phyloP scores from a whole-genome alignment of 352 stramenopile genomes.

The Pythium phragmiticola region DNA sequence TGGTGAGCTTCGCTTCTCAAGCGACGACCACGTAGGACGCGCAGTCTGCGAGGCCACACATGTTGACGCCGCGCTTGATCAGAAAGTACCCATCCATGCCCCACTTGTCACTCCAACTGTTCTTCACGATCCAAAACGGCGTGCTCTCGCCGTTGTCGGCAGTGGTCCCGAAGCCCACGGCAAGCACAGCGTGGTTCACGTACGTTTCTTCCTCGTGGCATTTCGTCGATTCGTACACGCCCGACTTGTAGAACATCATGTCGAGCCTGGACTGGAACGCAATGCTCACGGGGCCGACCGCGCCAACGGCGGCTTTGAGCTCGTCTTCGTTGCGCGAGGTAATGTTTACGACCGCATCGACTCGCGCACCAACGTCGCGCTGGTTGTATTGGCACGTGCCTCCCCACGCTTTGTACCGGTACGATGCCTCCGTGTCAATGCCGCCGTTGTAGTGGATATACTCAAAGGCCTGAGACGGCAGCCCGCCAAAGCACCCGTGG shows the following conservation, averaged over 20 bases:
- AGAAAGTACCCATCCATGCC: conserved; percentile 96
- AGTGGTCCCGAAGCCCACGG: conserved; percentile 93
- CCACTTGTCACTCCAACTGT: conserved; percentile 93
- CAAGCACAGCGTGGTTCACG: conserved; percentile 93
- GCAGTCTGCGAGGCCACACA: conserved; percentile 87
- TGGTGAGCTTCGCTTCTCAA: conserved; percentile 18
- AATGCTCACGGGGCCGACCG: conserved; percentile 73
- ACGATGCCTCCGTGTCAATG: conserved; percentile 75
- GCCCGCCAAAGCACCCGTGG: conserved; percentile 95
- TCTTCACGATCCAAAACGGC: conserved; percentile 97
- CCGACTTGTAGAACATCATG: conserved; percentile 88
- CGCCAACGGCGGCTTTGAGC: conserved; percentile 63
- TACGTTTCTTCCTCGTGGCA: conserved; percentile 75
- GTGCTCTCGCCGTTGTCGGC: conserved; percentile 74
- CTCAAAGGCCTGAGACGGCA: conserved; percentile 98
- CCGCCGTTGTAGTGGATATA: conserved; percentile 92
- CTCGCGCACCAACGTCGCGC: conserved; percentile 61
- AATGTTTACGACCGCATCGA: conserved; percentile 83
- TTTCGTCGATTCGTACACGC: conserved; percentile 81
- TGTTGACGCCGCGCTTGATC: conserved; percentile 89
- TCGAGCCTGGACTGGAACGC: conserved; percentile 86
- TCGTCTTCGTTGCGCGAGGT: conserved; percentile 75
- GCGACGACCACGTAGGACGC: conserved; percentile 83
- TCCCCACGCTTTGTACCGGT: conserved; percentile 71
- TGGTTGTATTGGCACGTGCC: conserved; percentile 76